A percentile compares a stretch with the other conserved stretches of the same genome.
Conservation (phyloP, 768 basidiomycete species). For the Mycena latifolia region DNA sequence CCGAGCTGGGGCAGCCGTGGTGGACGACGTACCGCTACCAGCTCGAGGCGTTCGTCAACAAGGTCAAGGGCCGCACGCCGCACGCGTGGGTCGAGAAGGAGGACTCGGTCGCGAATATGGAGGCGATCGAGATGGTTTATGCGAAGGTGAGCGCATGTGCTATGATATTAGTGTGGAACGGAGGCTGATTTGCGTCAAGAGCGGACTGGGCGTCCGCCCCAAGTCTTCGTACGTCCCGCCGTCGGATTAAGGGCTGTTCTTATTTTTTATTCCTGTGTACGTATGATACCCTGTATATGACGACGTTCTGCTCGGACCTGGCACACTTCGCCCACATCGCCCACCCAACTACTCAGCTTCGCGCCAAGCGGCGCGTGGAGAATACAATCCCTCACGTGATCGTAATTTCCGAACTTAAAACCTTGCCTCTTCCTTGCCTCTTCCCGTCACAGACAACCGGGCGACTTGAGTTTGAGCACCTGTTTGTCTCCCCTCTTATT, state of each 20-base stretch:
- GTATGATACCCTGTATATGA: no score
- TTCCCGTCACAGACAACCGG: no score
- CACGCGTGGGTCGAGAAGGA: slow-evolving; percentile 67
- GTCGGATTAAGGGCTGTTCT: neutral
- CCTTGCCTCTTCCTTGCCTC: no score
- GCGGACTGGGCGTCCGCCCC: slow-evolving; percentile 49
- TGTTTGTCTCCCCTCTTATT: no score
- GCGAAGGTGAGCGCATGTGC: slow-evolving; percentile 55
- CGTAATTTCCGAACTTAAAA: no score
- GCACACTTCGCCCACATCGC: no score
- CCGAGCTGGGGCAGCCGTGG: slow-evolving; percentile 65
- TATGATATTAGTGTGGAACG: neutral
- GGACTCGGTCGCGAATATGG: slow-evolving; percentile 68
- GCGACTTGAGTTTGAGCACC: no score
- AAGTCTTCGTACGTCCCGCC: slow-evolving; percentile 32
- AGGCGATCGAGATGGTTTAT: slow-evolving; percentile 71
- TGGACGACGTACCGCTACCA: slow-evolving; percentile 72
- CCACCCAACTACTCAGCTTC: no score
- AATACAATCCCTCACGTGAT: no score
- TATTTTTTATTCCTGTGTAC: neutral
- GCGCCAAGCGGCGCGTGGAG: no score
- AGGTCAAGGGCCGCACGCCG: slow-evolving; percentile 62
- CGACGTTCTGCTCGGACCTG: no score
- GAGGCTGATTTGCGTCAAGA: slow-evolving; percentile 35
- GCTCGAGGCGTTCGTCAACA: slow-evolving; percentile 75